These are phyloP conservation scores for Gossypium anomalum DNA, from an alignment of 345 rosid species.

Conservation along the genomic window DNA sequence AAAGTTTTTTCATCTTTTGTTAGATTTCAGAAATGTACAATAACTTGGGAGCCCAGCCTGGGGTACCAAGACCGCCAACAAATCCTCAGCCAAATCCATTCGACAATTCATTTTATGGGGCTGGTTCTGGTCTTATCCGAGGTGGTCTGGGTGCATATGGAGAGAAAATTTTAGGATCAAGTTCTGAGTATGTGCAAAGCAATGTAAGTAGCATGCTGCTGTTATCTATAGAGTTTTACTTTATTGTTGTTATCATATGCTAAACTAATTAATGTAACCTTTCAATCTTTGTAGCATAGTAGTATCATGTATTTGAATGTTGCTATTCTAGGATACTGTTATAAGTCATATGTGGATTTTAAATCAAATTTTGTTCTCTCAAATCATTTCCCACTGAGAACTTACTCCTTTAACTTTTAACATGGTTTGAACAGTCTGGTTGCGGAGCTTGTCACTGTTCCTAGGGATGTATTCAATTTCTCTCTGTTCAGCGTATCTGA, in stretches of 20 bases:
- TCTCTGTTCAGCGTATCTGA: neutral
- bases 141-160: slow-evolving; percentile 96
- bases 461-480: neutral
- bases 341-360: neutral
- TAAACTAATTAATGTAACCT: neutral
- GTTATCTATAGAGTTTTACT: too few species aligned
- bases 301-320: neutral
- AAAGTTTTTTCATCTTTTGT: slow-evolving; percentile 5
- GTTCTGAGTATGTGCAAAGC: slow-evolving; percentile 97
- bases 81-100: slow-evolving; percentile 78
- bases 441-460: neutral
- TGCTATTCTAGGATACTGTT: neutral
- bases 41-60: slow-evolving; percentile 65
- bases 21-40: slow-evolving; percentile 61
- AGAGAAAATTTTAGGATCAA: slow-evolving; percentile 81
- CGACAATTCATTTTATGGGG: slow-evolving; percentile 85
- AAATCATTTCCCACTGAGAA: neutral
- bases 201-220: slow-evolving; percentile 57
- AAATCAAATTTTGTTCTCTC: neutral
- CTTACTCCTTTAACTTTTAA: neutral
- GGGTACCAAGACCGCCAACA: slow-evolving; percentile 58
- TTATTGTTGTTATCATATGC: neutral
- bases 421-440: neutral
- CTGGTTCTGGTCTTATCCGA: slow-evolving; percentile 86
- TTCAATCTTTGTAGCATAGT: neutral